A percentile compares a stretch with the other conserved stretches of the same genome.
These are phyloP conservation scores for Pugionium dolabratum DNA, from an alignment of 345 rosid genomes.

Conservation along the genomic window DNA sequence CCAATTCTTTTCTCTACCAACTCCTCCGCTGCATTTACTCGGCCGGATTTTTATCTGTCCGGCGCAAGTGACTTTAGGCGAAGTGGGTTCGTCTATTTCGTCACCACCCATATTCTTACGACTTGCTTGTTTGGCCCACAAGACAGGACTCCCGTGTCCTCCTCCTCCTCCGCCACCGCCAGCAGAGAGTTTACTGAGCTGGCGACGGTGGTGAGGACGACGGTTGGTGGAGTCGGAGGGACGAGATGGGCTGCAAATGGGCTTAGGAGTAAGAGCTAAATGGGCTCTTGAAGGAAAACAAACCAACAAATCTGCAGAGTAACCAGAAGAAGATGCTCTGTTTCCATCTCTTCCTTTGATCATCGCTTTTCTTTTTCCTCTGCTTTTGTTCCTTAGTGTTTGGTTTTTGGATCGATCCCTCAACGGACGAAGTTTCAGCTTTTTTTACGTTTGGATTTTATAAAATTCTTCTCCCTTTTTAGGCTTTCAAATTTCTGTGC, in stretches of 20 bases:
- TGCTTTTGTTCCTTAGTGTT: constrained; percentile 26
- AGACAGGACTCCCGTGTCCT: constrained; percentile 52
- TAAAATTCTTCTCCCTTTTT: constrained; percentile 20
- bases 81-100: constrained; percentile 72
- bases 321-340: constrained; percentile 50
- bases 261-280: constrained; percentile 66
- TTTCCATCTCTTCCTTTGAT: constrained; percentile 76
- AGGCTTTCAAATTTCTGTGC: constrained; percentile 36
- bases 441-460: constrained; percentile 37
- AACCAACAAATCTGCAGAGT: constrained; percentile 75
- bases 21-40: constrained; percentile 37
- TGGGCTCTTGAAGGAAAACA: constrained; percentile 90
- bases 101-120: constrained; percentile 49
- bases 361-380: constrained; percentile 22
- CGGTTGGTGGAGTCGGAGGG: constrained; percentile 50
- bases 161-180: neutral
- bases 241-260: constrained; percentile 72
- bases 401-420: constrained; percentile 34
- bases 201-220: constrained; percentile 46
- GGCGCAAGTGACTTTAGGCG: constrained; percentile 91
- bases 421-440: constrained; percentile 24
- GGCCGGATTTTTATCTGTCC: constrained; percentile 92
- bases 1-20: constrained; percentile 55
- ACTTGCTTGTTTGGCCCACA: constrained; percentile 60
- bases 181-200: constrained; percentile 44